Conservation (phyloP, 352 stramenopile species). For the Globisporangium radiosum region DNA sequence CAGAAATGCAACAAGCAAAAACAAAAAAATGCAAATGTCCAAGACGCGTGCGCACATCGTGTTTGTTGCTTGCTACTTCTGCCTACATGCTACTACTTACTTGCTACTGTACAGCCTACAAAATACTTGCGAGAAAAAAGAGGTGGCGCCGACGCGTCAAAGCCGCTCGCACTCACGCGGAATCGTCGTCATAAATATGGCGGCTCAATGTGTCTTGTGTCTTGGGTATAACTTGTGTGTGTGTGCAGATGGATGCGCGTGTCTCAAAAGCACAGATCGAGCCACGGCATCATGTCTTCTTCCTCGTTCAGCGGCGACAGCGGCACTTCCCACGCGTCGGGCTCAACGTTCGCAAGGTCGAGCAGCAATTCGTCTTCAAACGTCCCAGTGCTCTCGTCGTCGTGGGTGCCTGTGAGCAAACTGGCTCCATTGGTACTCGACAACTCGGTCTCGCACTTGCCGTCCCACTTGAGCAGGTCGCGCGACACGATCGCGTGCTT, state of each 20-base stretch:
- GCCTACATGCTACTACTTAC: too few species aligned
- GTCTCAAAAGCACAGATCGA: constrained; percentile 75
- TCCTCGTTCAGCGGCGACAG: constrained; percentile 77
- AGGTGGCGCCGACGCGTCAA: neutral
- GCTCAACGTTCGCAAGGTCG: constrained; percentile 67
- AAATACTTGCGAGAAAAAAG: neutral
- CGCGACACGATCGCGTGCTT: constrained; percentile 59
- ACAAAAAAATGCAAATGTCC: too few species aligned
- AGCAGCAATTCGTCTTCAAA: constrained; percentile 70
- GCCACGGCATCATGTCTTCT: constrained; percentile 80
- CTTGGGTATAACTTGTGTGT: too few species aligned
- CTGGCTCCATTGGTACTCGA: constrained; percentile 16
- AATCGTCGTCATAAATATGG: constrained; percentile 30
- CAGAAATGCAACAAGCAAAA: too few species aligned
- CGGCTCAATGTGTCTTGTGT: constrained; percentile 3
- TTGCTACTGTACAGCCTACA: neutral
- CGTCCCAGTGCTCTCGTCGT: constrained; percentile 5
- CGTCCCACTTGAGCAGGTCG: constrained; percentile 64
- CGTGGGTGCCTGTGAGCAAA: constrained; percentile 2
- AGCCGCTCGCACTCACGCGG: too few species aligned
- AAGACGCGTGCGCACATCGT: too few species aligned
- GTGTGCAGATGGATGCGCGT: too few species aligned
- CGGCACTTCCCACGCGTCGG: constrained; percentile 71
- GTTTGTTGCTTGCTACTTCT: too few species aligned
- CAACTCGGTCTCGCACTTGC: constrained; percentile 18